A percentile compares a stretch with the other conserved stretches of the same genome.
Evolutionary conservation across 2,329 filamentous ascomycete genomes (phyloP).

Genomic region (Fusarium brevicatenulatum): DNA sequence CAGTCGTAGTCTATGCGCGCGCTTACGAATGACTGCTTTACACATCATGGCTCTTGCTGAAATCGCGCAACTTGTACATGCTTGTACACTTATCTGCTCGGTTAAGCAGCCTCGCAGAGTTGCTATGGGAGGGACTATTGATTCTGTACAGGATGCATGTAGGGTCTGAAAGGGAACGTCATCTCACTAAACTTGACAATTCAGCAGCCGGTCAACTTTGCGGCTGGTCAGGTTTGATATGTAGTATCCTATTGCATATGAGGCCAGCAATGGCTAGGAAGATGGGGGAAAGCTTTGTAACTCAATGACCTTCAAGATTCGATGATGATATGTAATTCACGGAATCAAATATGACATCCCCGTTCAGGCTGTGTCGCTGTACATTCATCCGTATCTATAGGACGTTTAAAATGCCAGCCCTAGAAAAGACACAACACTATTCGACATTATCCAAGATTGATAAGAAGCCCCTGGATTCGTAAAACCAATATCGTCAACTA

Average conservation of each 20-base stretch:
- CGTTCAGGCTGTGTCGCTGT: background rate
- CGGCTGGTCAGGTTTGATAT: background rate
- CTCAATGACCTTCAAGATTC: background rate
- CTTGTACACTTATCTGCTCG: background rate
- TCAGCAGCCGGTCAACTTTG: slow-evolving; percentile 1
- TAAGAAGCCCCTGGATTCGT: background rate
- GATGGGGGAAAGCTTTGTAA: background rate
- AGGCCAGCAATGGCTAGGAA: slow-evolving; percentile 18
- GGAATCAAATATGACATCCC: background rate
- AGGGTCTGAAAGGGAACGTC: slow-evolving; percentile 15
- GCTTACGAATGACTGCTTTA: slow-evolving; percentile 37
- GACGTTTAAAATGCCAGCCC: background rate
- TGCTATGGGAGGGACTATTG: slow-evolving; percentile 9
- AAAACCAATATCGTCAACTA: slow-evolving; percentile 17
- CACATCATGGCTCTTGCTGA: slow-evolving; percentile 33
- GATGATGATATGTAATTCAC: background rate
- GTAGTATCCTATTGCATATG: slow-evolving; percentile 17
- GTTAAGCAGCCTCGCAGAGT: slow-evolving; percentile 13
- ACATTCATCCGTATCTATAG: background rate
- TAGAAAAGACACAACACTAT: background rate
- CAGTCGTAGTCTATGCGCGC: slow-evolving; percentile 20
- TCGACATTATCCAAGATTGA: background rate
- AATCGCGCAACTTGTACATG: slow-evolving; percentile 2
- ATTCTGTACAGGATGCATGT: slow-evolving; percentile 26
- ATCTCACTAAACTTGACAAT: slow-evolving; percentile 6